These are phyloP conservation scores for Zalaria obscura DNA, from an alignment of 2,329 filamentous ascomycete species.

Conservation along the genomic window DNA sequence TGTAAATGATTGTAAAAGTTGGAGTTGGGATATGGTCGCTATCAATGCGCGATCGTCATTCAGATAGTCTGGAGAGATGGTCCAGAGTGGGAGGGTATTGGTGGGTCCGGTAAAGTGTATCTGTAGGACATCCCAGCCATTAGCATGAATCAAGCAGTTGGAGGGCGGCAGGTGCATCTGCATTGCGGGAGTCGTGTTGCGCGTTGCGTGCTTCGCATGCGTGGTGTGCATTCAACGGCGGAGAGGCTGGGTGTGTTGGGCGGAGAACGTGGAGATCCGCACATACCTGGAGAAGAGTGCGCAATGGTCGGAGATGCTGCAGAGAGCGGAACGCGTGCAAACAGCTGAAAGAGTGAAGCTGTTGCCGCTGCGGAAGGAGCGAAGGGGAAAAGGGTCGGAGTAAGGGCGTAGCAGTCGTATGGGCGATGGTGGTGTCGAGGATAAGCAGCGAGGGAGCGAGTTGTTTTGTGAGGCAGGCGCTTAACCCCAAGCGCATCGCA, in stretches of 20 bases:
- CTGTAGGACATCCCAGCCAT: not conserved
- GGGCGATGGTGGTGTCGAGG: no score
- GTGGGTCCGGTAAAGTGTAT: not conserved
- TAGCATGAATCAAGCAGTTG: not conserved
- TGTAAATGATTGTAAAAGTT: not conserved
- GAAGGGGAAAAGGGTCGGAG: not conserved
- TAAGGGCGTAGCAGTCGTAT: no score
- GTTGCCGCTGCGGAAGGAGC: constrained; percentile 21
- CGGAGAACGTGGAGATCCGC: constrained; percentile 4
- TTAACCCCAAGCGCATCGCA: no score
- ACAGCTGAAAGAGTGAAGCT: constrained; percentile 54
- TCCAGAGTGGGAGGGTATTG: not conserved
- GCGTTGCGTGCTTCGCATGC: no score
- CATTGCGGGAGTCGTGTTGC: no score
- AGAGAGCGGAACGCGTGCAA: constrained; percentile 32
- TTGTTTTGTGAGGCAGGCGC: no score
- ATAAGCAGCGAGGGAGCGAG: no score
- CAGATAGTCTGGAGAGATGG: not conserved
- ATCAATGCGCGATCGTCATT: not conserved
- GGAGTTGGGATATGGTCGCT: not conserved
- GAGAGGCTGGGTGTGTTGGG: not conserved
- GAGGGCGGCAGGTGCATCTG: no score
- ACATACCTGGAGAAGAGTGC: constrained; percentile 1
- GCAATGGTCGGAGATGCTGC: not conserved
- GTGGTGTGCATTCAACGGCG: constrained; percentile 5